Evolutionary conservation across 768 basidiomycete genomes (phyloP), one percentile per base, ranked within the genome.

Genomic region (Pisolithus orientalis): DNA sequence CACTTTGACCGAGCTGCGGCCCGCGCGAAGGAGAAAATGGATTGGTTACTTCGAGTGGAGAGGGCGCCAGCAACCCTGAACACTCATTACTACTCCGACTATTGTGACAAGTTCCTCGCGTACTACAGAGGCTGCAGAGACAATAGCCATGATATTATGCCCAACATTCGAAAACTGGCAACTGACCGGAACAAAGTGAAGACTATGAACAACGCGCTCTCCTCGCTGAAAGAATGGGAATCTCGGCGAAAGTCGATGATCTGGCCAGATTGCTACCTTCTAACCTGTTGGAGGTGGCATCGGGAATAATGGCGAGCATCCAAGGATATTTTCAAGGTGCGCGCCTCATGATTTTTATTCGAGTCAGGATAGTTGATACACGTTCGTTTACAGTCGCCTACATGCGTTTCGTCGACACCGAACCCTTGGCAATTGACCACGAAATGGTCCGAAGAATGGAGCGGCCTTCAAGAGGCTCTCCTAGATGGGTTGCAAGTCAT

Each of bases 271-370:
- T 84, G 3, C 64, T 80, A 1, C 73, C 76, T 0, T 46, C 68
- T 0, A 80, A 83, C 55, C 64, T 63, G 14, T 75, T 75, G 71
- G 80, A 79, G 44, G 75, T 75, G 0, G 81, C 81, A 0, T 59
- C 85, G 16, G 58, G 64, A 4, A 82, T 85, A 57, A 85, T 85
- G 83, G 80, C 81, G 0, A 75, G 79, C 44, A 81, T 84, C 4
- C 70, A 81, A 6, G 83, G 80, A 0, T 85, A 85, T 57, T 85
- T 85, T 64, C 80, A 85, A 71, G 83, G 84, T 83, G 52, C 13
- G 59, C 10, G 11, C 6, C 6, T 6, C 17, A 47, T 17, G 37
- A 40, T 11, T 49, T 34, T 44, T 38, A 27, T n/a, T 2, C 29
- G 11, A 43, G 4, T 3, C 10, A 43, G 11, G 17, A 6, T 9